These are phyloP conservation scores for Phaeophleospora eucalypticola DNA, from an alignment of 2,329 filamentous ascomycete species.

Conservation along the genomic window DNA sequence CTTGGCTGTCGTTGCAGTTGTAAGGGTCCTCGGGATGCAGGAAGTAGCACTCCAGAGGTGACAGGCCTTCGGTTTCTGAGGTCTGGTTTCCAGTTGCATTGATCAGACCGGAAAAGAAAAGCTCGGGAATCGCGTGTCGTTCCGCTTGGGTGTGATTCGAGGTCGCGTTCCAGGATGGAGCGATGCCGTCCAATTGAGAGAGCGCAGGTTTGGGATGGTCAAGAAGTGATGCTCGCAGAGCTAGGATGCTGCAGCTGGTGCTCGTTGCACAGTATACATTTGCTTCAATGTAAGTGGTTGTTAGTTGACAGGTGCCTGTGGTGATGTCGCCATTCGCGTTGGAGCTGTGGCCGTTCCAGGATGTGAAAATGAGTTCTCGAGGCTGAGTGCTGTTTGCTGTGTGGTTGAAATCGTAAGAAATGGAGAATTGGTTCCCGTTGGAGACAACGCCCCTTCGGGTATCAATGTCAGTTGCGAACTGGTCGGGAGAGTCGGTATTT, in stretches of 20 bases:
- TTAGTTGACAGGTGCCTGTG: constrained; percentile 7
- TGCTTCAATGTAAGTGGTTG: constrained; percentile 10
- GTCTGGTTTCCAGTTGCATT: constrained; percentile 7
- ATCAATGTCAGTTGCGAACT: background rate
- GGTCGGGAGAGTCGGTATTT: background rate
- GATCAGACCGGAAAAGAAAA: constrained; percentile 11
- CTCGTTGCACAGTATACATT: constrained; percentile 6
- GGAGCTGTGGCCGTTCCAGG: constrained; percentile 4
- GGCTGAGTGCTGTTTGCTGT: constrained; percentile 9
- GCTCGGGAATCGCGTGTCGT: constrained; percentile 5
- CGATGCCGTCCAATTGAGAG: constrained; percentile 9
- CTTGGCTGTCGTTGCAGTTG: background rate
- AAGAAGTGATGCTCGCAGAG: constrained; percentile 6
- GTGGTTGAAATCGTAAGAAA: constrained; percentile 11
- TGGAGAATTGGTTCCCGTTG: constrained; percentile 3
- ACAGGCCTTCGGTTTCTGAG: constrained; percentile 4
- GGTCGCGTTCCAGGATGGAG: constrained; percentile 3
- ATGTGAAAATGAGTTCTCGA: constrained; percentile 4
- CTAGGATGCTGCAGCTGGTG: constrained; percentile 8
- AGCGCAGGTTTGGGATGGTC: constrained; percentile 7
- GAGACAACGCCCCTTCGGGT: constrained; percentile 5
- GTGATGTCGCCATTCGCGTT: background rate
- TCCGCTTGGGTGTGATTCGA: constrained; percentile 3
- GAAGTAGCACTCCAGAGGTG: constrained; percentile 12
- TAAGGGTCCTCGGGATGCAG: constrained; percentile 9